These are phyloP conservation scores for Nakazawaea pomicola DNA, from an alignment of 805 yeast genomes.

Conservation along the genomic window DNA sequence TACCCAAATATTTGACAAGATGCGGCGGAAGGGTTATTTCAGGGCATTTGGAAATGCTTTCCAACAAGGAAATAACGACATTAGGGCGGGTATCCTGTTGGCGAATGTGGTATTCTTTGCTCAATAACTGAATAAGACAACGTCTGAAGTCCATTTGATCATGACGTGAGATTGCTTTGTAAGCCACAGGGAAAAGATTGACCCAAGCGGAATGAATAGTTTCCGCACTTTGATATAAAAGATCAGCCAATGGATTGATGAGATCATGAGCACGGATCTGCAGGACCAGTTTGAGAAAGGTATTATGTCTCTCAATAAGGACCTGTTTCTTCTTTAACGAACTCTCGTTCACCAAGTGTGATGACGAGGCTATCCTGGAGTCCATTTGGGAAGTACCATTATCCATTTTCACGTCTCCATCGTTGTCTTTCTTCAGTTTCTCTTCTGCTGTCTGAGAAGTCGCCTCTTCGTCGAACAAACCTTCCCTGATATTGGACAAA, in stretches of 20 bases:
- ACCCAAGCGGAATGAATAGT: slow-evolving; percentile 84
- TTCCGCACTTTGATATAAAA: slow-evolving; percentile 77
- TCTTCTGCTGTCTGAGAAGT: slow-evolving; percentile 14
- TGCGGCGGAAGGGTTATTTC: slow-evolving; percentile 88
- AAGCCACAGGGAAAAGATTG: slow-evolving; percentile 75
- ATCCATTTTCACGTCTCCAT: slow-evolving; percentile 23
- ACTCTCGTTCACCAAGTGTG: no score
- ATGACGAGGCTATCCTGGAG: no score
- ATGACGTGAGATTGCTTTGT: slow-evolving; percentile 65
- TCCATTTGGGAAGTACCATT: no score
- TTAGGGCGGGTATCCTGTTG: slow-evolving; percentile 85
- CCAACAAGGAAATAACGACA: slow-evolving; percentile 77
- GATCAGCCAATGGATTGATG: slow-evolving; percentile 66
- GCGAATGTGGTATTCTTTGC: slow-evolving; percentile 90
- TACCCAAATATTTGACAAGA: slow-evolving; percentile 80
- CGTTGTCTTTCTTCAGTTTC: slow-evolving; percentile 19
- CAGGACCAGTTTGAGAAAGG: slow-evolving; percentile 20
- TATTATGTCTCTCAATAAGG: slow-evolving; percentile 20
- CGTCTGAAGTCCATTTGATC: slow-evolving; percentile 85
- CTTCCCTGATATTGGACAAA: slow-evolving; percentile 37
- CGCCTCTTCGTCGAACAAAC: slow-evolving; percentile 16
- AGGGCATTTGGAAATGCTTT: slow-evolving; percentile 73
- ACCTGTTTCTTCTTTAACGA: neutral
- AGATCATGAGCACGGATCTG: slow-evolving; percentile 53
- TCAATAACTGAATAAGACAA: slow-evolving; percentile 67